Evolutionary conservation across 2,329 filamentous ascomycete species (phyloP).

Genomic region (Elsinoe batatas): DNA sequence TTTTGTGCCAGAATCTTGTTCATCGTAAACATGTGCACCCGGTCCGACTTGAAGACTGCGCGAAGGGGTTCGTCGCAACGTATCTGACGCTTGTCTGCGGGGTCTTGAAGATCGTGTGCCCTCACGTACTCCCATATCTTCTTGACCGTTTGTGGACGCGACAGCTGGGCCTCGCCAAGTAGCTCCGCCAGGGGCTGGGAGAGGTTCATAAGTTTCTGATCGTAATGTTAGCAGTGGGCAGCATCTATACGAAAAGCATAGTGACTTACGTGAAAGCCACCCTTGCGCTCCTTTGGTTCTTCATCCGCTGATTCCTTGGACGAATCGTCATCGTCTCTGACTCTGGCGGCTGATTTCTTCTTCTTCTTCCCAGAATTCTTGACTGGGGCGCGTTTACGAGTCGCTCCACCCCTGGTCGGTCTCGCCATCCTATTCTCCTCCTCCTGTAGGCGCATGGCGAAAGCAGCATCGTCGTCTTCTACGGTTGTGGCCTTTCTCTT

Average conservation of each 20-base stretch:
- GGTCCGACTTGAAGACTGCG: slow-evolving; percentile 81
- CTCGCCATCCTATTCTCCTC: slow-evolving; percentile 61
- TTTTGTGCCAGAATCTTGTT: slow-evolving; percentile 91
- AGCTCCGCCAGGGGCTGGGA: slow-evolving; percentile 60
- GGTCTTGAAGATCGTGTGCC: slow-evolving; percentile 77
- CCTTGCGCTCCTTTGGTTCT: slow-evolving; percentile 58
- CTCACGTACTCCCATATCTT: slow-evolving; percentile 95
- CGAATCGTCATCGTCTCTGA: slow-evolving; percentile 70
- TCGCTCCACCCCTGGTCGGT: slow-evolving; percentile 64
- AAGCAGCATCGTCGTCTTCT: slow-evolving; percentile 71
- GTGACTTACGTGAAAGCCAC: slow-evolving; percentile 69
- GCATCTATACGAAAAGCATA: neutral
- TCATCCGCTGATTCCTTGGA: slow-evolving; percentile 55
- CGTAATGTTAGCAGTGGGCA: neutral
- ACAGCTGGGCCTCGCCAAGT: slow-evolving; percentile 66
- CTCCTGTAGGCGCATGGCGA: slow-evolving; percentile 81
- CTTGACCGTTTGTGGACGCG: slow-evolving; percentile 91
- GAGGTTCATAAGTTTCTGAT: slow-evolving; percentile 61
- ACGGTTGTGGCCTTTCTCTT: slow-evolving; percentile 54
- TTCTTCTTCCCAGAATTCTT: slow-evolving; percentile 62
- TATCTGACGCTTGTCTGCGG: slow-evolving; percentile 83
- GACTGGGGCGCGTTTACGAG: slow-evolving; percentile 43
- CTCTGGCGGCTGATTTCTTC: slow-evolving; percentile 63
- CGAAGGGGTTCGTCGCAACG: slow-evolving; percentile 85
- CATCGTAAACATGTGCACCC: slow-evolving; percentile 98